These are phyloP conservation scores for Pseudogymnoascus sp. DNA, from an alignment of 2,329 filamentous ascomycete genomes.

Conservation along the genomic window DNA sequence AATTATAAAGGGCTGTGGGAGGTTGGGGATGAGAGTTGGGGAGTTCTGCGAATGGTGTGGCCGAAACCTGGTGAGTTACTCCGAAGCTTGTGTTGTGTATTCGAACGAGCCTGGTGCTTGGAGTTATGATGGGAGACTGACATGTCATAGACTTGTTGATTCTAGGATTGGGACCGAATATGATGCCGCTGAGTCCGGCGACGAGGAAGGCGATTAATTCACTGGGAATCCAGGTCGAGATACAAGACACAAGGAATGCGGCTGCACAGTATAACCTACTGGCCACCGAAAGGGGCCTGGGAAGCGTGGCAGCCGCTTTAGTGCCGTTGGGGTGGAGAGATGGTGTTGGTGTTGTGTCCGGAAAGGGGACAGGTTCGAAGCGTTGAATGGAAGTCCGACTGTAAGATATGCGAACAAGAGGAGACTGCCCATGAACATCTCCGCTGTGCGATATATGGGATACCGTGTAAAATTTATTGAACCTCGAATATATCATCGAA, in stretches of 20 bases:
- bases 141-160: conserved; percentile 65
- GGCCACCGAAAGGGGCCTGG: conserved; percentile 84
- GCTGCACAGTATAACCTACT: conserved; percentile 91
- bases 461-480: background rate
- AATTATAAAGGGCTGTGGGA: conserved; percentile 81
- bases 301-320: conserved; percentile 78
- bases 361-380: background rate
- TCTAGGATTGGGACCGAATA: conserved; percentile 71
- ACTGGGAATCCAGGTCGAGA: conserved; percentile 77
- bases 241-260: conserved; percentile 88
- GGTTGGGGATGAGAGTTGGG: conserved; percentile 61
- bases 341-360: conserved; percentile 25
- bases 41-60: conserved; percentile 69
- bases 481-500: background rate
- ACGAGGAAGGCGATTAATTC: conserved; percentile 65
- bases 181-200: conserved; percentile 67
- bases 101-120: background rate
- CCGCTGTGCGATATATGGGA: background rate
- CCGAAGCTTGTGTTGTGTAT: background rate
- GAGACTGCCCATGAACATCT: background rate
- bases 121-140: background rate
- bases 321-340: conserved; percentile 80
- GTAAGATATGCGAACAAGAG: background rate
- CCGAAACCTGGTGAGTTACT: conserved; percentile 69
- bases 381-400: background rate